Evolutionary conservation across 768 basidiomycete genomes (phyloP), one percentile per base, ranked within the genome.

Genomic region (Myochromella boudieri): DNA sequence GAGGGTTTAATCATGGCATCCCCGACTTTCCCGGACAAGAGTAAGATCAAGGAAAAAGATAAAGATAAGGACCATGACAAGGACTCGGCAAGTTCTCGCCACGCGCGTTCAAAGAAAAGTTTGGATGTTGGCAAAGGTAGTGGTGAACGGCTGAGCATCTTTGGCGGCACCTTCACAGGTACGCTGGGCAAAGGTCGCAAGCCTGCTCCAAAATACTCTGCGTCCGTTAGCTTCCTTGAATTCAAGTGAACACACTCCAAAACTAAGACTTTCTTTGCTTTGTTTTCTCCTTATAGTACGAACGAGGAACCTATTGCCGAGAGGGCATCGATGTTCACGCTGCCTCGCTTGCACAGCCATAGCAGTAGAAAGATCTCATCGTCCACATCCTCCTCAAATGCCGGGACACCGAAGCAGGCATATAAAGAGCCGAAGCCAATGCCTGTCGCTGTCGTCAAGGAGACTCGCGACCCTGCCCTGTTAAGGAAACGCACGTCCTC

Each of bases 121-220:
- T 37, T 68, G 12, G 85, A 87, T 42, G 69, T 55, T 8, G 53
- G 66, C 2, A 73, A 72, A 53, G 73, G 69, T 44, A 59, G 62
- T 10, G 58, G 69, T 3, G 85, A 88, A 32, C 71, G 89, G n/a
- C 63, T 89, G 50, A 93, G 91, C 58, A 82, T 95, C 57, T 95
- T 97, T 59, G 89, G 88, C 11, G 76, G 74, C 15, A 65, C 81
- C 3, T 82, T 91, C 51, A 66, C 70, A 9, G 77, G 80, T 1
- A 69, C 82, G 4, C 59, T 89, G 44, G 80, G 82, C 22, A 86
- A 85, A 62, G 68, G 71, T 31, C 70, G 93, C 54, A 95, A 97
- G 62, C 93, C 93, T 0, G 76, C 91, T 0, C 91, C 91, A 14
- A 79, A 79, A 64, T 83, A 82, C 54, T 78, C 82, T 18, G 57